These are phyloP conservation scores for Zea luxurians DNA, from an alignment of 176 grass and related monocot genomes.

Conservation along the genomic window DNA sequence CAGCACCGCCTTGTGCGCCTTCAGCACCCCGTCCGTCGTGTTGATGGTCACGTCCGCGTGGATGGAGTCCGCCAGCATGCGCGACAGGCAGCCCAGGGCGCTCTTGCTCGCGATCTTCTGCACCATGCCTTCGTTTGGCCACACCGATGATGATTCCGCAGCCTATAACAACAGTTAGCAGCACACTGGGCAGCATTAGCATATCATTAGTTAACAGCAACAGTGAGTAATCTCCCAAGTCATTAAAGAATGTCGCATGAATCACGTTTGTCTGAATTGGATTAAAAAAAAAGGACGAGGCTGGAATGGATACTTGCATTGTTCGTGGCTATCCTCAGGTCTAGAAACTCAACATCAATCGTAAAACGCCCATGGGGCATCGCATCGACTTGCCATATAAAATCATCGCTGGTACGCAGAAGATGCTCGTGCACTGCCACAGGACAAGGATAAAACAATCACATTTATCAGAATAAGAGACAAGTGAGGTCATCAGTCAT, in stretches of 20 bases:
- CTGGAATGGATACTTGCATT: slow-evolving; percentile 50
- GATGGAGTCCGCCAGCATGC: slow-evolving; percentile 76
- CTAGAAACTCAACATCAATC: slow-evolving; percentile 86
- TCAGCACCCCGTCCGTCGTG: slow-evolving; percentile 62
- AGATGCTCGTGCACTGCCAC: slow-evolving; percentile 42
- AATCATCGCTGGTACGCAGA: slow-evolving; percentile 86
- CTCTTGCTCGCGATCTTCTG: slow-evolving; percentile 58
- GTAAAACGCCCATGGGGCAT: slow-evolving; percentile 64
- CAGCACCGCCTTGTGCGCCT: slow-evolving; percentile 77
- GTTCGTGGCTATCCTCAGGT: slow-evolving; percentile 63
- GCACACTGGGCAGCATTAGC: background rate
- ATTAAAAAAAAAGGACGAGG: background rate
- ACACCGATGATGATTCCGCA: slow-evolving; percentile 57
- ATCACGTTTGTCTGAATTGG: too few species aligned
- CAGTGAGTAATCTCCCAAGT: background rate
- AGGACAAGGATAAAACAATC: background rate
- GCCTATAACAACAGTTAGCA: slow-evolving; percentile 30
- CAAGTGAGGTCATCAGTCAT: background rate
- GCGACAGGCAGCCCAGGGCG: slow-evolving; percentile 62
- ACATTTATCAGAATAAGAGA: background rate
- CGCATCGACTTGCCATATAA: slow-evolving; percentile 68
- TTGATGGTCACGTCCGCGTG: slow-evolving; percentile 78
- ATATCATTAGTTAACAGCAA: background rate
- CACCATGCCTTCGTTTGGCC: slow-evolving; percentile 54
- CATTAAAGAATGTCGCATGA: background rate